Base-by-base conservation (phyloP, 2,329 filamentous ascomycete genomes). In the Hymenoscyphus scutula region DNA sequence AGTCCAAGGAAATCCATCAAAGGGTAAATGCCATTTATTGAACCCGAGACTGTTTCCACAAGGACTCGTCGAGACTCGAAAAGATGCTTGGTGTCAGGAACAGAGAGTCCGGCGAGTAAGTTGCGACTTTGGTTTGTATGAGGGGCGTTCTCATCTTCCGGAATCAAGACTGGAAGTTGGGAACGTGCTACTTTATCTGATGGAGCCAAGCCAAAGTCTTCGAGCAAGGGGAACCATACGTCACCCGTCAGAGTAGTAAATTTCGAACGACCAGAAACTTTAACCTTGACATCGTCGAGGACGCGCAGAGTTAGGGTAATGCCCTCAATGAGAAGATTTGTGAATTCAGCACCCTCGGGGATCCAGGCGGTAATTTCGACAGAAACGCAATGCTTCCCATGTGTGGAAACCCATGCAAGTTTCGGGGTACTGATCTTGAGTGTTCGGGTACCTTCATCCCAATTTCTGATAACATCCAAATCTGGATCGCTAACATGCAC, bases 331-430 rank as follows among this genome's bases (percentile, higher is more conserved):
- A 63, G 27, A 4, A 74, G 51, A 3, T 63, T 61, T 2, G 58
- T 61, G 4, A 74, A 65, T 37, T 69, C 34, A 23, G 65, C 64
- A 64, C 68, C 61, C 27, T 72, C 69, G n/a, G 72, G 72, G 51
- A 74, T 60, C 70, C 70, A 74, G 48, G 68, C 72, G 15, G 68
- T 73, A 34, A 74, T 67, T 38, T 69, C 68, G 10, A 74, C 17
- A 27, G 68, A 71, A 25, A 74, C 63, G 55, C 72, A 74, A 55
- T 70, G 70, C 2, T 48, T 61, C 3, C 53, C 58, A 27, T 37
- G 19, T 13, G 54, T 17, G 48, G 41, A 38, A 15, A 68, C 51
- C n/a, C 48, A 56, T 8, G 66, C 64, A 61, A 63, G 63, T 53
- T 57, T 63, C 6, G 72, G 72, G 2, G 71, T 72, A 30, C 62